Evolutionary conservation across 352 stramenopile genomes (phyloP), one percentile per base, ranked within the genome.

Genomic region (Paralagenidium karlingii): DNA sequence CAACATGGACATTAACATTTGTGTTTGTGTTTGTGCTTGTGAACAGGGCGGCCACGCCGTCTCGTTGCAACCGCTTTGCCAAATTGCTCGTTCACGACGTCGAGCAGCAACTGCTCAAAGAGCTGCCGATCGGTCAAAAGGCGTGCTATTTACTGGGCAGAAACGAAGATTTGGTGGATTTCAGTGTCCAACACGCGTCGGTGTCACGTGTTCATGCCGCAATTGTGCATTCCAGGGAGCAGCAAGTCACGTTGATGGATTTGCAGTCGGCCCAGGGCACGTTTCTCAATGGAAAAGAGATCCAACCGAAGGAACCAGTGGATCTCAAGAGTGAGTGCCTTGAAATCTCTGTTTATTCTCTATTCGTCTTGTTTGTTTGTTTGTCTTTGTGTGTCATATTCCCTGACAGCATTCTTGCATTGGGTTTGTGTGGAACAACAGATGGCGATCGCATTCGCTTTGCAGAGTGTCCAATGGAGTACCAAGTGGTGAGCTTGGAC

Each of bases 231-330:
- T 53, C 80, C 38, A 20, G 22, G 22, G 38, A 76, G 5, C 65
- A 60, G 3, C 40, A 51, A 1, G 27, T 94, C 0, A 64, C 51
- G 16, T 45, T 90, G 10, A 50, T 89, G 45, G 82, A 93, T 49
- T 58, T 94, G 15, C 63, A 59, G 5, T 92, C 78, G 3, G 71
- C 67, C n/a, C 81, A 95, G 45, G 82, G 80, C 30, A 86, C 80
- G 27, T 88, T 85, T 24, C 43, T 93, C 27, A 87, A 92, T 44
- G 73, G 49, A 30, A 34, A 67, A 27, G 66, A 81, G 44, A 68
- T 93, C 20, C 40, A 64, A 15, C 53, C 59, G 0, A 58, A 83
- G 31, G 47, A 66, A 38, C 67, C 68, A 0, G 40, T 38, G 12
- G 30, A 32, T 22, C 55, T 90, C 12, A 51, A 52, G 32, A 48